A percentile compares a stretch with the other conserved stretches of the same genome.
Evolutionary conservation across 2,329 filamentous ascomycete genomes (phyloP).

Genomic region (Diaporthe citriasiana): DNA sequence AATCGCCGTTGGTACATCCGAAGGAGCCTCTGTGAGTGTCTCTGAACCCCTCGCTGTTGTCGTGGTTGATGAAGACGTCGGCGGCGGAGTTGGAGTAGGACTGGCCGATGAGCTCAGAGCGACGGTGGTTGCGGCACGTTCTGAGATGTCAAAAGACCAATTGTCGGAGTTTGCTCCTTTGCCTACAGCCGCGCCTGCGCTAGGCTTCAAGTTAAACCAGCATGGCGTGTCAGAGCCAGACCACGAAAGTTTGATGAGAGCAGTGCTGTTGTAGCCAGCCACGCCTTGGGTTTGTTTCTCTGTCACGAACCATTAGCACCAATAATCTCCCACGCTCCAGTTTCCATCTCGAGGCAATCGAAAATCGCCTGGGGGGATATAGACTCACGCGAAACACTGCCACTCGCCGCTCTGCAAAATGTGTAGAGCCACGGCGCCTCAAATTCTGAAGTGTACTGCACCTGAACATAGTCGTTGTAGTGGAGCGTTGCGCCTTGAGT

Average conservation of each 20-base stretch:
- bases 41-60: background rate
- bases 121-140: constrained; percentile 25
- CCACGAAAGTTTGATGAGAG: constrained; percentile 22
- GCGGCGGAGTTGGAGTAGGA: background rate
- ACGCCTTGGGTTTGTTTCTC: constrained; percentile 21
- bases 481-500: constrained; percentile 31
- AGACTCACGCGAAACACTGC: constrained; percentile 24
- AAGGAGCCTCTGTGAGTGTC: background rate
- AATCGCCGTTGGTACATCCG: background rate
- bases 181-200: background rate
- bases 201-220: constrained; percentile 37
- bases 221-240: constrained; percentile 34
- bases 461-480: constrained; percentile 36
- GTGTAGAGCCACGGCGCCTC: constrained; percentile 24
- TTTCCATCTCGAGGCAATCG: too few relatives aligned
- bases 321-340: background rate
- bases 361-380: background rate
- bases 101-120: constrained; percentile 3
- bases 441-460: constrained; percentile 34
- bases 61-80: background rate
- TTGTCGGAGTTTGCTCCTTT: constrained; percentile 25
- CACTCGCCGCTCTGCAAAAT: constrained; percentile 23
- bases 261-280: constrained; percentile 30
- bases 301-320: background rate
- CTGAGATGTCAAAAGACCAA: constrained; percentile 28